Evolutionary conservation across 2,329 filamentous ascomycete genomes (phyloP).

Genomic region (Epicoccum sorghinum): DNA sequence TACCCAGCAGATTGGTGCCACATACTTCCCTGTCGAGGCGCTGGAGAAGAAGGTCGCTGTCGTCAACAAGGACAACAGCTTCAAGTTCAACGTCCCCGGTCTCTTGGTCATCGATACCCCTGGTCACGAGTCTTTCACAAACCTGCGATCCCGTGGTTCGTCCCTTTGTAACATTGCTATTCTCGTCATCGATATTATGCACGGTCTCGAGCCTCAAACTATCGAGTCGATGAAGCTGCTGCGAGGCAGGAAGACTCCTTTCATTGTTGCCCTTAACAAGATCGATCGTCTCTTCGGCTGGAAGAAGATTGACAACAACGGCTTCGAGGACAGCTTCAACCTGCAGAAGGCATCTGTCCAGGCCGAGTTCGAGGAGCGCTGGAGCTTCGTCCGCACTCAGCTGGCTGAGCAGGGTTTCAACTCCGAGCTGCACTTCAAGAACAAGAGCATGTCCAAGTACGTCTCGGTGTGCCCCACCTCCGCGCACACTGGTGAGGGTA

Average conservation of each 20-base stretch:
- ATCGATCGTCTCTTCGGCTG: constrained; percentile 99
- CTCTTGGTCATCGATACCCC: constrained; percentile 96
- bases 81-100: constrained; percentile 98
- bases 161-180: constrained; percentile 99
- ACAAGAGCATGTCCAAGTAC: constrained; percentile 93
- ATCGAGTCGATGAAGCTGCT: constrained; percentile 96
- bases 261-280: constrained; percentile 99
- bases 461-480: constrained; percentile 98
- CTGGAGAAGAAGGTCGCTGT: constrained; percentile 91
- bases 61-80: constrained; percentile 86
- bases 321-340: constrained; percentile 89
- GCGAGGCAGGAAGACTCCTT: constrained; percentile 91
- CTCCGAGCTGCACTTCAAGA: constrained; percentile 94
- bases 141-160: constrained; percentile 93
- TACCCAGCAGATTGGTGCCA: constrained; percentile 98
- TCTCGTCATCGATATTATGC: constrained; percentile 99
- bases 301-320: constrained; percentile 99
- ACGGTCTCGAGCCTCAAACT: constrained; percentile 96
- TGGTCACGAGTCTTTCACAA: constrained; percentile 99
- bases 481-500: constrained; percentile 97
- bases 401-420: constrained; percentile 98
- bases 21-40: constrained; percentile 96
- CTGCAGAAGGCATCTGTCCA: constrained; percentile 92
- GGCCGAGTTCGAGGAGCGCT: constrained; percentile 89
- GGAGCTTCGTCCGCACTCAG: constrained; percentile 89